phyloP scores from a whole-genome alignment of 306 rosid species.

The Datisca glomerata region DNA sequence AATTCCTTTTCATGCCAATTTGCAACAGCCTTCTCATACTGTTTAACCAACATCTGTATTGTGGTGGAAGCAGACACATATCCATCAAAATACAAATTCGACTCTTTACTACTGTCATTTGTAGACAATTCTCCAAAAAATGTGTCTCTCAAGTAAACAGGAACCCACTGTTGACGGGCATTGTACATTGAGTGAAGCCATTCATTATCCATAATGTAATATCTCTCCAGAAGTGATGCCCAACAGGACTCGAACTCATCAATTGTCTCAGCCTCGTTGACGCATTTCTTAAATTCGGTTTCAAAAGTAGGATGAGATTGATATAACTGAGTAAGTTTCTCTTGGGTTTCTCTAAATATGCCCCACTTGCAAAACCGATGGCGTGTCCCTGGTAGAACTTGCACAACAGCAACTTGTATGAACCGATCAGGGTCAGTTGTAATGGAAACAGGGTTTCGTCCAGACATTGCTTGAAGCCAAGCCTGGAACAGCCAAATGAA shows the following conservation, averaged over 20 bases:
- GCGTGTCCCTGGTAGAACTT: conserved; percentile 57
- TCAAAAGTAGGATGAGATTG: conserved; percentile 56
- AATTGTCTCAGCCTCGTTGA: conserved; percentile 45
- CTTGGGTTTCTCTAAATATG: conserved; percentile 51
- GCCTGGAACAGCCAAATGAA: conserved; percentile 63
- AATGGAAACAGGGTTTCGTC: conserved; percentile 51
- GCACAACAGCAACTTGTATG: conserved; percentile 54
- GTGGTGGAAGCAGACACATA: conserved; percentile 61
- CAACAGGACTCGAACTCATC: conserved; percentile 70
- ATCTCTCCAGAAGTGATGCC: conserved; percentile 53
- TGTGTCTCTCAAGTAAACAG: conserved; percentile 54
- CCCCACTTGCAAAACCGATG: conserved; percentile 58
- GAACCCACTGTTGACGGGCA: conserved; percentile 70
- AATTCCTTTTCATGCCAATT: conserved; percentile 69
- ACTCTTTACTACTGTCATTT: conserved; percentile 32
- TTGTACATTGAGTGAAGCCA: conserved; percentile 79
- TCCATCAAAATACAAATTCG: conserved; percentile 65
- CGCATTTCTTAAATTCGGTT: conserved; percentile 45
- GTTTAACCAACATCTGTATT: conserved; percentile 55
- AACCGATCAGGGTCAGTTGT: conserved; percentile 60
- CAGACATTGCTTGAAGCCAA: conserved; percentile 79
- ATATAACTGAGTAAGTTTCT: conserved; percentile 45
- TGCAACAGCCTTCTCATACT: conserved; percentile 68
- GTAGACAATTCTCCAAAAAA: conserved; percentile 61
- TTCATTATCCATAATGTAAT: conserved; percentile 58